A percentile compares a stretch with the other conserved stretches of the same genome.
Conservation (phyloP, 208 protist species). For the Acanthamoeba royreba region DNA sequence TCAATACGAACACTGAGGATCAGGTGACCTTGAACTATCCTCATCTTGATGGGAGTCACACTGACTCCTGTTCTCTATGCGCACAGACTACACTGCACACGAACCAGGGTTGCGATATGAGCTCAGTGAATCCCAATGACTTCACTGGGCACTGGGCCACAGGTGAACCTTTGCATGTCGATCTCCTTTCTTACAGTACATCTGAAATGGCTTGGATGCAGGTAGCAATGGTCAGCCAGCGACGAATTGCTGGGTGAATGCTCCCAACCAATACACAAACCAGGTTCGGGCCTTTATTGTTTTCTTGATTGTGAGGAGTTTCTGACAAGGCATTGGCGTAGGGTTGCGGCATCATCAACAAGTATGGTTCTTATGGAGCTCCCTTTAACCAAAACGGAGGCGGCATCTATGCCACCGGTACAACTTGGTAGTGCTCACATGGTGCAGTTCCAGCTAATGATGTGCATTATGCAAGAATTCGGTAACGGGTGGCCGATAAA, state of each 20-base stretch:
- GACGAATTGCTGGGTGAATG: neutral
- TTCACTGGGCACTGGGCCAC: neutral
- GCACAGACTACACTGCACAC: conserved; percentile 30
- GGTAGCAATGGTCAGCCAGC: neutral
- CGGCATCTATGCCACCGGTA: conserved; percentile 21
- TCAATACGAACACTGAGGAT: conserved; percentile 24
- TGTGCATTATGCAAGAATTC: too few relatives aligned
- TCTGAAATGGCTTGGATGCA: too few relatives aligned
- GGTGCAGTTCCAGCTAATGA: neutral
- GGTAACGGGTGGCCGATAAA: neutral
- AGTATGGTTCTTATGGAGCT: neutral
- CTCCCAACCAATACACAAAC: neutral
- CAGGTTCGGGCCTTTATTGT: too few relatives aligned
- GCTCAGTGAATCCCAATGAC: neutral
- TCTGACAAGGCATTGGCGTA: too few relatives aligned
- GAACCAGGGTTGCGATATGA: neutral
- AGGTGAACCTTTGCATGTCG: too few relatives aligned
- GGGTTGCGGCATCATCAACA: conserved; percentile 1
- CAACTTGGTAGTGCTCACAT: neutral
- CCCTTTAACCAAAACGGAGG: conserved; percentile 33
- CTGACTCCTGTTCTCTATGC: neutral
- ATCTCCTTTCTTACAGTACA: too few relatives aligned
- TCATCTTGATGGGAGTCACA: neutral
- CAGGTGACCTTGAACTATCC: neutral
- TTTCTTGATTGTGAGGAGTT: too few relatives aligned